Conservation (phyloP, 768 basidiomycete species). For the Boletus rufocinnamomeus region DNA sequence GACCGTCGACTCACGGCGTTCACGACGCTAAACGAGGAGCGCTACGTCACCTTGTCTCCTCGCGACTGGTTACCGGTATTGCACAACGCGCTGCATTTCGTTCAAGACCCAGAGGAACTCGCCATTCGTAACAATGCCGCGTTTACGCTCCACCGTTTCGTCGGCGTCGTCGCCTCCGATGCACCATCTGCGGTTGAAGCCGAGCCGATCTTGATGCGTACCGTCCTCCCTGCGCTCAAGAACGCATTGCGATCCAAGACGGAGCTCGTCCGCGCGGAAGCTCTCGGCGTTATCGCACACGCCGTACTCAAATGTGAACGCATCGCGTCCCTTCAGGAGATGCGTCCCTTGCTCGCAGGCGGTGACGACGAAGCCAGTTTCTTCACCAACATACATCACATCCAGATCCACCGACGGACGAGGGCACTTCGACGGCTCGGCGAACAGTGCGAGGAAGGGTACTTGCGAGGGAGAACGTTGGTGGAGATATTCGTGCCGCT, state of each 20-base stretch:
- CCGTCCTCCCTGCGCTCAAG: conserved; percentile 77
- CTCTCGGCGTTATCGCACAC: conserved; percentile 75
- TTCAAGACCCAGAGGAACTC: conserved; percentile 89
- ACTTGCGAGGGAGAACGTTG: conserved; percentile 67
- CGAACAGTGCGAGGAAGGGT: conserved; percentile 69
- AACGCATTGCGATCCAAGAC: conserved; percentile 75
- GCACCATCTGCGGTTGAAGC: conserved; percentile 40
- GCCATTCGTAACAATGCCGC: conserved; percentile 83
- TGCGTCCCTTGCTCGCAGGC: conserved; percentile 76
- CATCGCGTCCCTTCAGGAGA: conserved; percentile 68
- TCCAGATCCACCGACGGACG: conserved; percentile 88
- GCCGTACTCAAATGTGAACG: conserved; percentile 66
- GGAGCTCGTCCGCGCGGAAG: conserved; percentile 86
- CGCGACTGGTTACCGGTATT: conserved; percentile 81
- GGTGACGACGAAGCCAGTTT: conserved; percentile 96
- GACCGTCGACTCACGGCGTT: conserved; percentile 81
- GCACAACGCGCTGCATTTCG: conserved; percentile 79
- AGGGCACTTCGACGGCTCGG: conserved; percentile 84
- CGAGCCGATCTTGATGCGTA: conserved; percentile 58
- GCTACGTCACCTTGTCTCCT: conserved; percentile 50
- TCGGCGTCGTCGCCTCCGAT: conserved; percentile 53
- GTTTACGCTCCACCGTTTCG: conserved; percentile 72
- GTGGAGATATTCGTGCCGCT: conserved; percentile 86
- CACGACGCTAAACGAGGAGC: conserved; percentile 66
- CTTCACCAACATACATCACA: conserved; percentile 94